Evolutionary conservation across 768 basidiomycete genomes (phyloP), one percentile per base, ranked within the genome.

Genomic region (Phylloporus sp.): DNA sequence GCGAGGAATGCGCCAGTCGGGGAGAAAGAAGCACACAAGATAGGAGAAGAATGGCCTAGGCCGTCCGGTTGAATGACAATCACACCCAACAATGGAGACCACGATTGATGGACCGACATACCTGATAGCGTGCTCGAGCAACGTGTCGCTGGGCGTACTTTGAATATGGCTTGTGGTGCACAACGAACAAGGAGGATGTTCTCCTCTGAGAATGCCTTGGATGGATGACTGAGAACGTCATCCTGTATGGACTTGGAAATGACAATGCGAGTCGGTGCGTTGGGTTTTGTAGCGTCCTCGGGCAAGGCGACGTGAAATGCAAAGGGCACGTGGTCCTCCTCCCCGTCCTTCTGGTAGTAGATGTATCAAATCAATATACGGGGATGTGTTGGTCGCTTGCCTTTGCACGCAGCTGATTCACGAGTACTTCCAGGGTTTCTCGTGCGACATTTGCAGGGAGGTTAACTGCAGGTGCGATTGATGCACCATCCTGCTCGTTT

Each of bases 81-180:
- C 24, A 47, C 26, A 28, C 43, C 39, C 22, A 38, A 42, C 13
- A 26, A 47, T 42, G 52, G 48, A 40, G 47, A 45, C 27, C 45
- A 41, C 42, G 38, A 55, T 35, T 46, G 46, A 48, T 44, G 28
- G 23, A 38, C 16, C 28, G 52, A 69, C 76, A 50, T 61, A 86
- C 91, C 93, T 53, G 87, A 86, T 27, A 97, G 75, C 9, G 93
- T 95, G 4, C 91, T 90, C 16, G 92, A 95, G 68, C 95, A 99
- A 60, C 97, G 74, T 27, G 93, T 94, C 11, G 97, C 93, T 22
- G 92, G 91, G 58, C 95, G 78, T 24, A 99, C 95, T 52, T 85
- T 83, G 72, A 97, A 99, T 5, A 98, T 88, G 40, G 94, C 91
- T 68, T 99, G 95, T 9, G 95, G 95, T 24, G 95, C 85, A 69